These are phyloP conservation scores for Metschnikowia similis DNA, from an alignment of 805 yeast genomes.

Conservation along the genomic window DNA sequence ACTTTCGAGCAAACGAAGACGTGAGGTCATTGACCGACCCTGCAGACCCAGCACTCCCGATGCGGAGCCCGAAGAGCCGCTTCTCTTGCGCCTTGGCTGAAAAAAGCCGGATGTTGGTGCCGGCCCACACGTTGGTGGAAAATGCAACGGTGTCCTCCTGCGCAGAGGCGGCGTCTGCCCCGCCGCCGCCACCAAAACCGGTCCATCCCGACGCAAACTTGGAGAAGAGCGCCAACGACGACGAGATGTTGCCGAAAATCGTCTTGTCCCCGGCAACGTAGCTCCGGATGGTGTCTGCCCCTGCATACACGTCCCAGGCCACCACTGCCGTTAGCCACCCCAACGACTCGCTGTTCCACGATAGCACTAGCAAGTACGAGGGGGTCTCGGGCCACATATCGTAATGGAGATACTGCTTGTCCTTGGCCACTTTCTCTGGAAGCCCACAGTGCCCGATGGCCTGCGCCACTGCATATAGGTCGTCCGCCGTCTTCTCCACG, in stretches of 20 bases:
- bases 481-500: conserved; percentile 1
- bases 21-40: conserved; percentile 38
- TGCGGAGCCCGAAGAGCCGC: conserved; percentile 16
- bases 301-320: conserved; percentile 53
- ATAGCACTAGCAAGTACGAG: conserved; percentile 45
- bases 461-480: conserved; percentile 26
- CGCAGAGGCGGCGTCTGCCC: conserved; percentile 5
- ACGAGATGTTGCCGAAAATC: conserved; percentile 37
- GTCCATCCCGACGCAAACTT: conserved; percentile 38
- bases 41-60: conserved; percentile 8
- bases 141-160: conserved; percentile 25
- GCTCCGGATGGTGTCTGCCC: conserved; percentile 10
- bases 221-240: conserved; percentile 34
- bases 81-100: conserved; percentile 29
- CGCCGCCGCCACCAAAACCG: conserved; percentile 19
- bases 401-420: conserved; percentile 28
- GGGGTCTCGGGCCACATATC: conserved; percentile 43
- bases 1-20: conserved; percentile 44
- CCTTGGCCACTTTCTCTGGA: conserved; percentile 16
- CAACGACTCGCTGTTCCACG: conserved; percentile 59
- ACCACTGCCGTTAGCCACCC: conserved; percentile 74
- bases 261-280: conserved; percentile 23
- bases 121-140: conserved; percentile 49
- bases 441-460: conserved; percentile 39
- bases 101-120: conserved; percentile 49